Percentiles rank a stretch among this genome's conserved stretches.
These are phyloP conservation scores for Aspergillus sp. DNA, from an alignment of 2,329 filamentous ascomycete genomes.

Conservation along the genomic window DNA sequence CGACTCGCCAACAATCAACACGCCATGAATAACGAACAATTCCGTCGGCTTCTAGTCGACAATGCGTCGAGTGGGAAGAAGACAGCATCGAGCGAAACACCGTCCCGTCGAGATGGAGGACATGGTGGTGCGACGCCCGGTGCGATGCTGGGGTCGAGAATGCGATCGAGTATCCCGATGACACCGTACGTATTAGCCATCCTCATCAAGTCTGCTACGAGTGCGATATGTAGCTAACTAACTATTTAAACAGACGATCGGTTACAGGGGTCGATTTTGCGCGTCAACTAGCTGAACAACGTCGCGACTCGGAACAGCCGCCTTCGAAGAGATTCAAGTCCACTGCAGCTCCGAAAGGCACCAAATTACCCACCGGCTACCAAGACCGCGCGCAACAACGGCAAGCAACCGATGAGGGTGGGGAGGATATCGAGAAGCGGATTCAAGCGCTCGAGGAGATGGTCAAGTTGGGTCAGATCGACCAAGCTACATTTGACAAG, in stretches of 20 bases:
- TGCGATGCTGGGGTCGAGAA: conserved; percentile 66
- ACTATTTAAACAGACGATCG: conserved; percentile 53
- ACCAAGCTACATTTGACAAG: conserved; percentile 71
- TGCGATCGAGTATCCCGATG: conserved; percentile 83
- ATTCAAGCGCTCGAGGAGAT: conserved; percentile 76
- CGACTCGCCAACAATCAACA: conserved; percentile 9
- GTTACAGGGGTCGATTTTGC: conserved; percentile 69
- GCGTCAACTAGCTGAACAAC: conserved; percentile 74
- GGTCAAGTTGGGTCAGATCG: conserved; percentile 78
- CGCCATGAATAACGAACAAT: conserved; percentile 91
- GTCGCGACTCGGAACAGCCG: conserved; percentile 49
- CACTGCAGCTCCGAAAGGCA: conserved; percentile 72
- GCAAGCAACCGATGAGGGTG: conserved; percentile 47
- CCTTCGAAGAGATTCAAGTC: conserved; percentile 71
- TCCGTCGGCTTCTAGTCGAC: conserved; percentile 71
- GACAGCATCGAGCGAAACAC: conserved; percentile 6
- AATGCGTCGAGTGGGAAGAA: conserved; percentile 27
- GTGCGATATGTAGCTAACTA: conserved; percentile 2
- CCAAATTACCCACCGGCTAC: conserved; percentile 74
- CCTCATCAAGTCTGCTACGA: conserved; percentile 7
- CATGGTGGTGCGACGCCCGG: conserved; percentile 44
- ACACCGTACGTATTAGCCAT: conserved; percentile 63
- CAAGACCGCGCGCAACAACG: conserved; percentile 71
- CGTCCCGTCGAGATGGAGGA: conserved; percentile 15
- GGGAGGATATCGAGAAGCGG: conserved; percentile 57